A percentile compares a stretch with the other conserved stretches of the same genome.
Evolutionary conservation across 202 grass and related monocot species (phyloP).

Genomic region (Schoenoplectus triqueter): DNA sequence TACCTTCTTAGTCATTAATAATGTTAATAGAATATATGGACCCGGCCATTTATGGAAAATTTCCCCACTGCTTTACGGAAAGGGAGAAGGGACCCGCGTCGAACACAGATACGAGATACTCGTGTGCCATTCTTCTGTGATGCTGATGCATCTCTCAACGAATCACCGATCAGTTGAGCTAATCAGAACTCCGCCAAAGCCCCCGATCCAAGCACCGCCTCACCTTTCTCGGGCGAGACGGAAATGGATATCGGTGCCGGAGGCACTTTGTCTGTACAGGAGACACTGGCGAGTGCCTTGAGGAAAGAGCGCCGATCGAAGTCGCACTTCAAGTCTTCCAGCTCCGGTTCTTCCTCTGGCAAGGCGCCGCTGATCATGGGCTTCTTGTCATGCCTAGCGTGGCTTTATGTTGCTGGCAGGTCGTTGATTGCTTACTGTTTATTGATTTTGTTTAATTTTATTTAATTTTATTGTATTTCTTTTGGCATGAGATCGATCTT

Average conservation of each 20-base stretch:
- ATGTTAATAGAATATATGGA: too few relatives aligned
- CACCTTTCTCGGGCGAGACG: constrained; percentile 15
- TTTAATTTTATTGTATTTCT: not conserved
- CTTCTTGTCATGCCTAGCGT: constrained; percentile 93
- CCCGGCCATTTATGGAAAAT: too few relatives aligned
- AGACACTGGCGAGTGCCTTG: constrained; percentile 77
- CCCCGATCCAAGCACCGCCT: too few relatives aligned
- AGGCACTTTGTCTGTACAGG: constrained; percentile 48
- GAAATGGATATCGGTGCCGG: constrained; percentile 24
- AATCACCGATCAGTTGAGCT: constrained; percentile 21
- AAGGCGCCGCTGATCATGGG: constrained; percentile 67
- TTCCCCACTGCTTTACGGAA: not conserved
- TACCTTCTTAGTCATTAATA: too few relatives aligned
- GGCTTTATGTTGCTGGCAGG: constrained; percentile 88
- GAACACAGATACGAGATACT: not conserved
- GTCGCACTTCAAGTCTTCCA: constrained; percentile 31
- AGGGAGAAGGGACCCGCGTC: not conserved
- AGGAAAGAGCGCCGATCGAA: constrained; percentile 69
- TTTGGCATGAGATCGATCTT: not conserved
- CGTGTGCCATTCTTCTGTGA: too few relatives aligned
- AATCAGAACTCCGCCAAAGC: not conserved
- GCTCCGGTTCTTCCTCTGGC: constrained; percentile 40
- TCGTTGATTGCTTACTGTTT: constrained; percentile 18
- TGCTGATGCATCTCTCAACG: constrained; percentile 13
- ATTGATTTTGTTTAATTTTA: not conserved